Evolutionary conservation across 805 yeast genomes (phyloP), one percentile per base, ranked within the genome.

Genomic region (Myxozyma udenii): DNA sequence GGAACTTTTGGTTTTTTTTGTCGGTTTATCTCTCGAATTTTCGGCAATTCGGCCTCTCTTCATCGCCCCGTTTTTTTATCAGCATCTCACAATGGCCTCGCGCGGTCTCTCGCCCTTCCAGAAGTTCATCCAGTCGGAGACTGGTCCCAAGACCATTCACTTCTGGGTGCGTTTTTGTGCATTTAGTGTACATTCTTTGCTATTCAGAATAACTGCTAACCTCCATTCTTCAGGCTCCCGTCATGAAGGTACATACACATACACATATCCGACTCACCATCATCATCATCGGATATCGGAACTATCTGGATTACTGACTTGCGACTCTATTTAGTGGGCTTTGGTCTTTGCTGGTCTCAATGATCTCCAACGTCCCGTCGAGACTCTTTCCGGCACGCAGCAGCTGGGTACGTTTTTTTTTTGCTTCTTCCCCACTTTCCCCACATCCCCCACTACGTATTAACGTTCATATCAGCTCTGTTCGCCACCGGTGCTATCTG

Each of bases 111-210:
- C 46, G 23, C 49, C 47, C 42, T 87, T 91, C 70, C 71, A 78
- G 55, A 78, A 86, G 65, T 88, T 83, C 66, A 67, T 87, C 67
- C 79, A 83, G 62, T 83, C 96, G 16, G 95, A 85, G 67, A 87
- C 98, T 18, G 98, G 98, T 28, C 98, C 98, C 37, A 83, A 74
- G 67, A 91, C 98, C n/a, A 90, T 93, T 50, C 98, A 91, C 68
- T 91, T 91, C 72, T 91, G 98, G 98, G 95, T 80, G 70, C 37
- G 79, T 73, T 22, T 12, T 11, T 19, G 7, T 45, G 14, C 18
- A 28, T 18, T 11, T 42, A 24, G 7, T 21, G 42, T 24, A 41
- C 33, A 41, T 25, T 11, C 19, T 41, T 3, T 25, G 3, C 6
- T 14, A 22, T 11, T 16, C 35, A 45, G 26, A 36, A 22, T 45